These are phyloP conservation scores for Backusella circina DNA, from an alignment of 192 early-diverging fungal species.

Conservation along the genomic window DNA sequence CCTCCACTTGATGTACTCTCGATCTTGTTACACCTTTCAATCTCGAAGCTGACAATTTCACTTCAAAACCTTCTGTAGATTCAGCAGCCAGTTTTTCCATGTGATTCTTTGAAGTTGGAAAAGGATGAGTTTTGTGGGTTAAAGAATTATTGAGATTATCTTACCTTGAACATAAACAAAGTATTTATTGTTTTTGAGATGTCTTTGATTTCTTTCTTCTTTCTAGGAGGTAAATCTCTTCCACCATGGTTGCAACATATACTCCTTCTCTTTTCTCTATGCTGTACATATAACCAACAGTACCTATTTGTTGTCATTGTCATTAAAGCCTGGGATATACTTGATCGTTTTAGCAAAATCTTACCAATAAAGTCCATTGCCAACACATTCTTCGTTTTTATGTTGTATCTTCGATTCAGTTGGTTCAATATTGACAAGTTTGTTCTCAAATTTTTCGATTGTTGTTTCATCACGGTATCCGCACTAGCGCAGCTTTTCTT, in stretches of 20 bases:
- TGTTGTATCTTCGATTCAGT: neutral
- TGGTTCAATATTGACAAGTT: neutral
- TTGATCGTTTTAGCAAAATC: neutral
- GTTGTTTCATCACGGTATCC: no score
- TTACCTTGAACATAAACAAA: neutral
- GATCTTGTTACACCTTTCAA: no score
- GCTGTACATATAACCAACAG: neutral
- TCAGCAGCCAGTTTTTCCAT: no score
- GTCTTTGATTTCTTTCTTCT: neutral
- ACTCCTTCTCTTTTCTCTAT: neutral
- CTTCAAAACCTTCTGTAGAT: no score
- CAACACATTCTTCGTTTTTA: neutral
- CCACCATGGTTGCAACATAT: neutral
- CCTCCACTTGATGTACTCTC: no score
- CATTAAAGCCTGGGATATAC: neutral
- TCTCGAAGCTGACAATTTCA: no score
- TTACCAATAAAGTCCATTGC: conserved; percentile 2
- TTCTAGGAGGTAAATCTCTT: neutral
- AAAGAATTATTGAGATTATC: neutral
- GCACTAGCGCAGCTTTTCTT: no score
- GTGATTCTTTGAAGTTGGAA: neutral
- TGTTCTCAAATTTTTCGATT: neutral
- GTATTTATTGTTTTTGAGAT: neutral
- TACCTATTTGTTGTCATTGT: neutral
- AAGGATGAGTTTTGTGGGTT: neutral